These are phyloP conservation scores for Aspergillus sp. DNA, from an alignment of 2,329 filamentous ascomycete species.

Conservation along the genomic window DNA sequence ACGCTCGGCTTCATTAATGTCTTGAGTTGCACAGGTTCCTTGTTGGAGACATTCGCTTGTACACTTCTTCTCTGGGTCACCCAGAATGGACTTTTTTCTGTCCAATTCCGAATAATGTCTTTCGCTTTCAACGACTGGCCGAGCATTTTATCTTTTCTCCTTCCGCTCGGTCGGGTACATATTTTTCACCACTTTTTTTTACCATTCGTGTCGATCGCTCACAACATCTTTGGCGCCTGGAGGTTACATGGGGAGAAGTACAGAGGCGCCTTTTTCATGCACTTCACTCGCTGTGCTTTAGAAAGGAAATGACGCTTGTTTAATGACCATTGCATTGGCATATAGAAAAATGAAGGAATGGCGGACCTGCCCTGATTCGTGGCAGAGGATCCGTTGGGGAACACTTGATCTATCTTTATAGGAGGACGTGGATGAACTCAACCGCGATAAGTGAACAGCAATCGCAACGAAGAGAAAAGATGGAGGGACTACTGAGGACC, in stretches of 20 bases:
- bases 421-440: background rate
- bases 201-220: constrained; percentile 42
- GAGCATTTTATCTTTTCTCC: constrained; percentile 28
- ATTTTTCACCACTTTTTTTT: constrained; percentile 18
- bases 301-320: constrained; percentile 28
- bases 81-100: constrained; percentile 16
- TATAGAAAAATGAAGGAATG: constrained; percentile 29
- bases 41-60: constrained; percentile 41
- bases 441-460: background rate
- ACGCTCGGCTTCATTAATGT: constrained; percentile 13
- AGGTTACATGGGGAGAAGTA: constrained; percentile 25
- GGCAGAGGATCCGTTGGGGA: background rate
- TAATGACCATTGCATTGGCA: constrained; percentile 35
- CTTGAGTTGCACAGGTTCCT: constrained; percentile 15
- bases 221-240: constrained; percentile 36
- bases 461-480: background rate
- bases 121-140: constrained; percentile 35
- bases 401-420: background rate
- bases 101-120: constrained; percentile 33
- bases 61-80: constrained; percentile 24
- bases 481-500: background rate
- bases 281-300: constrained; percentile 41
- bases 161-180: constrained; percentile 33
- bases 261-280: constrained; percentile 32
- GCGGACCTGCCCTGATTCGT: background rate